Conservation (phyloP, 129 eudicot genomes). For the Escallonia rubra region DNA sequence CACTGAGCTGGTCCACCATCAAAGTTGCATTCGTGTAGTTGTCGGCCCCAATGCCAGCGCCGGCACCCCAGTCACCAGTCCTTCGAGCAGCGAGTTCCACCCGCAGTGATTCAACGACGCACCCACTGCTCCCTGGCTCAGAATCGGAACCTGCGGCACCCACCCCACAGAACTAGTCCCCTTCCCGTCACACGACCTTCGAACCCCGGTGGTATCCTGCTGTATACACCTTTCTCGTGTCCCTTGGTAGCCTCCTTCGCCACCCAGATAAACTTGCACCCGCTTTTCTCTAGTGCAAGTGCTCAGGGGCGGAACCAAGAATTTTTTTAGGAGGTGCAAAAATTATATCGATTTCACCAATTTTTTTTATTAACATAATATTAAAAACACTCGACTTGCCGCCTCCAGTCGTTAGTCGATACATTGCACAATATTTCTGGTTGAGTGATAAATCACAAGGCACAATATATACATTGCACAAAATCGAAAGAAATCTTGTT, state of each 20-base stretch:
- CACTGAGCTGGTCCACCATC: slow-evolving; percentile 29
- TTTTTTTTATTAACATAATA: no score
- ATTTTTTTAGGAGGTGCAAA: no score
- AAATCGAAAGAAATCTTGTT: no score
- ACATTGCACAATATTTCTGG: no score
- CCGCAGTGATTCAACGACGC: slow-evolving; percentile 54
- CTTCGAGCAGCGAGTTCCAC: slow-evolving; percentile 46
- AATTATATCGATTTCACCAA: no score
- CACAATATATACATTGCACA: no score
- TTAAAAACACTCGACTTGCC: no score
- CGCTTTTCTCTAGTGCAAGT: slow-evolving; percentile 22
- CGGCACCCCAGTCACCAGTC: slow-evolving; percentile 25
- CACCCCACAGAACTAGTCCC: slow-evolving; percentile 39
- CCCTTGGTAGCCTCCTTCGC: slow-evolving; percentile 29
- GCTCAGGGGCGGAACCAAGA: no score
- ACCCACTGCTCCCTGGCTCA: slow-evolving; percentile 36
- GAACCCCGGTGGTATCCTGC: not conserved
- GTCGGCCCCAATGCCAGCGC: slow-evolving; percentile 44
- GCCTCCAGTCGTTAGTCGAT: no score
- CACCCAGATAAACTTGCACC: slow-evolving; percentile 18
- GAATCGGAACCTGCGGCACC: slow-evolving; percentile 48
- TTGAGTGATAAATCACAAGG: no score
- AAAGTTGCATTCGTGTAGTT: slow-evolving; percentile 31
- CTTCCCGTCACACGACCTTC: slow-evolving; percentile 22
- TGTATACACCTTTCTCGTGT: slow-evolving; percentile 12